Percentiles rank a stretch among this genome's conserved stretches.
These are phyloP conservation scores for Pseudoturritis turrita DNA, from an alignment of 345 rosid species.

Conservation along the genomic window DNA sequence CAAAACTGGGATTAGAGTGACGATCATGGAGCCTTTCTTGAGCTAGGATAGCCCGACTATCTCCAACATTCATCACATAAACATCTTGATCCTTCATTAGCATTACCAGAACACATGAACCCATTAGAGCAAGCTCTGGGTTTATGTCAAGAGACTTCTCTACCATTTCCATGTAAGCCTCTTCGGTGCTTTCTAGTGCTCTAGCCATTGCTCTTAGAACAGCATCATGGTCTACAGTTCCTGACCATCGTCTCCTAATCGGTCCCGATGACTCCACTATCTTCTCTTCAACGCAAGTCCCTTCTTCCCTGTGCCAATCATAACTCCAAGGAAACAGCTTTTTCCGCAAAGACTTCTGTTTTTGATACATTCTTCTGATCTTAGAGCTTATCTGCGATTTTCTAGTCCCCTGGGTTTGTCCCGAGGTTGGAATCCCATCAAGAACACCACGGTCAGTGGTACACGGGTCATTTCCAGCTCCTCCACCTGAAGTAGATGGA, in stretches of 20 bases:
- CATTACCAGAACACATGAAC: constrained; percentile 93
- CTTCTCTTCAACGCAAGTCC: constrained; percentile 51
- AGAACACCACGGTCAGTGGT: constrained; percentile 29
- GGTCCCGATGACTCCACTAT: constrained; percentile 58
- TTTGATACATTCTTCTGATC: constrained; percentile 62
- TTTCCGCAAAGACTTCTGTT: constrained; percentile 83
- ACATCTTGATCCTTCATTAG: constrained; percentile 97
- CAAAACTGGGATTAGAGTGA: constrained; percentile 51
- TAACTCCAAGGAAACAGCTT: constrained; percentile 95
- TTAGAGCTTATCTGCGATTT: constrained; percentile 61
- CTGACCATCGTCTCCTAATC: constrained; percentile 80
- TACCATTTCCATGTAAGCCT: constrained; percentile 92
- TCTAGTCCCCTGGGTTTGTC: constrained; percentile 47
- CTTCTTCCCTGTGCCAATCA: constrained; percentile 94
- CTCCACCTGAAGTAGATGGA: constrained; percentile 80
- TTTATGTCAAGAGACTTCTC: constrained; percentile 76
- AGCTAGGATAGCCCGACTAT: constrained; percentile 83
- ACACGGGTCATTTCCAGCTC: constrained; percentile 40
- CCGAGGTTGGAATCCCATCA: constrained; percentile 35
- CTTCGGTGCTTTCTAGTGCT: constrained; percentile 71
- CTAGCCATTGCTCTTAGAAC: constrained; percentile 82
- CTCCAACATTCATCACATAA: constrained; percentile 96
- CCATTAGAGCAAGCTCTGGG: constrained; percentile 95
- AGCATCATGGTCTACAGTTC: constrained; percentile 67
- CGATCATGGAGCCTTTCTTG: constrained; percentile 87